These are phyloP conservation scores for Elymus sibiricus DNA, from an alignment of 176 grass and related monocot genomes.

Conservation along the genomic window DNA sequence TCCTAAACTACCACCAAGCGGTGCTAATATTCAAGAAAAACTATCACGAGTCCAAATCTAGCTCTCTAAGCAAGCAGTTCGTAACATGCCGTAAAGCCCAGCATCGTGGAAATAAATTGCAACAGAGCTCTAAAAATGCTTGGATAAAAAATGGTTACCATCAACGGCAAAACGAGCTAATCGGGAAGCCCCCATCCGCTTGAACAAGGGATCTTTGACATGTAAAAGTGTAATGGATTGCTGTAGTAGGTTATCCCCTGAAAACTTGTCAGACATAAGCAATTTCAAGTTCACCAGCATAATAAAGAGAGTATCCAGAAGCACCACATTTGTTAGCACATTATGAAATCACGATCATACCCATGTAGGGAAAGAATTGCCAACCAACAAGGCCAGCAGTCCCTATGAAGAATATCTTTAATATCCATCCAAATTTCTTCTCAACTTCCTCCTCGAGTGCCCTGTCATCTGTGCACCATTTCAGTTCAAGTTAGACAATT, in stretches of 20 bases:
- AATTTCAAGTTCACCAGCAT: constrained; percentile 23
- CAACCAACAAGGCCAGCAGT: constrained; percentile 80
- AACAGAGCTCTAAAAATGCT: not conserved
- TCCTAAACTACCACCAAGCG: not conserved
- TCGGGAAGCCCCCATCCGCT: constrained; percentile 83
- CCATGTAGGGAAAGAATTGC: constrained; percentile 98
- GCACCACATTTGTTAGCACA: not conserved
- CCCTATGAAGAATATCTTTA: constrained; percentile 79
- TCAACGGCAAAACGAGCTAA: constrained; percentile 83
- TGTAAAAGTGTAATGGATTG: constrained; percentile 88
- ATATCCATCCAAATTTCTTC: constrained; percentile 87
- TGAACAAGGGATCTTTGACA: constrained; percentile 95
- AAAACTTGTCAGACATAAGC: constrained; percentile 40
- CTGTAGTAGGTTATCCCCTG: constrained; percentile 82
- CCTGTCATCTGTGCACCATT: constrained; percentile 55
- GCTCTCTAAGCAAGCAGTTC: not conserved
- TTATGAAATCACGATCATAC: constrained; percentile 28
- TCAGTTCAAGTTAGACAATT: constrained; percentile 24
- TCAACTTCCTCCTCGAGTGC: constrained; percentile 88
- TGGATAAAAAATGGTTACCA: constrained; percentile 48
- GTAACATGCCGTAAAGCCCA: not conserved
- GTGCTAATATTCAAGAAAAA: not conserved
- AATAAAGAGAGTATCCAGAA: not conserved
- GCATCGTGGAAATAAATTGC: constrained; percentile 9
- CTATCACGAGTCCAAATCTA: not conserved